These are phyloP conservation scores for Erodium moschatum DNA, from an alignment of 441 rosid species.

Conservation along the genomic window DNA sequence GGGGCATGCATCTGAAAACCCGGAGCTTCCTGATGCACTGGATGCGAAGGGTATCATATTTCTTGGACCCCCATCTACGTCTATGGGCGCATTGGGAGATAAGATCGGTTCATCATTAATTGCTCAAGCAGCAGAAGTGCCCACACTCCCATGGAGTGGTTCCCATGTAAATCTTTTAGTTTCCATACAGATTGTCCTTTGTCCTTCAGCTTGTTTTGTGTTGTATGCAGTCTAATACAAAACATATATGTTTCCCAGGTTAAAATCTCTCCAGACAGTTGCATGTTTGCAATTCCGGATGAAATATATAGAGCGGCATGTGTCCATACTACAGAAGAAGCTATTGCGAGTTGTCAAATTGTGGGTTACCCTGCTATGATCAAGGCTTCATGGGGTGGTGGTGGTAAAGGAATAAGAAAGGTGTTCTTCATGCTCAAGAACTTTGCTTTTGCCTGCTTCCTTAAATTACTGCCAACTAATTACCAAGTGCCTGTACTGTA, in stretches of 20 bases:
- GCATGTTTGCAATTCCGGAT: conserved; percentile 77
- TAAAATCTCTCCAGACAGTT: conserved; percentile 65
- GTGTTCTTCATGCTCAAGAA: conserved; percentile 33
- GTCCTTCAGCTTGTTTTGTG: conserved; percentile 12
- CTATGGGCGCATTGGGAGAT: conserved; percentile 98
- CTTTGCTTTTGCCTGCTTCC: background rate
- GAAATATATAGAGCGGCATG: conserved; percentile 90
- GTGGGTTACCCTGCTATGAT: conserved; percentile 99
- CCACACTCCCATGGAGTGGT: conserved; percentile 99
- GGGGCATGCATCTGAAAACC: conserved; percentile 99
- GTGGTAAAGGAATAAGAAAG: conserved; percentile 99
- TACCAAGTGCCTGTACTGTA: background rate
- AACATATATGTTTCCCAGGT: conserved; percentile 47
- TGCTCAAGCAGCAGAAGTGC: conserved; percentile 99
- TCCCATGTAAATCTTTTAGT: conserved; percentile 59
- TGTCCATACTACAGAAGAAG: conserved; percentile 96
- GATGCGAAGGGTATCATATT: conserved; percentile 71
- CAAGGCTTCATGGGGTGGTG: conserved; percentile 99
- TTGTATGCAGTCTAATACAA: conserved; percentile 20
- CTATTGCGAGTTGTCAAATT: conserved; percentile 91
- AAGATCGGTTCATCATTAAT: conserved; percentile 98
- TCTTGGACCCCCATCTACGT: conserved; percentile 88
- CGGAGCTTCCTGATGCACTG: conserved; percentile 96
- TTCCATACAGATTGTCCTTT: background rate
- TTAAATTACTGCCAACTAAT: background rate